These are phyloP conservation scores for Hondaea fermentalgiana DNA, from an alignment of 108 stramenopile species.

Conservation along the genomic window DNA sequence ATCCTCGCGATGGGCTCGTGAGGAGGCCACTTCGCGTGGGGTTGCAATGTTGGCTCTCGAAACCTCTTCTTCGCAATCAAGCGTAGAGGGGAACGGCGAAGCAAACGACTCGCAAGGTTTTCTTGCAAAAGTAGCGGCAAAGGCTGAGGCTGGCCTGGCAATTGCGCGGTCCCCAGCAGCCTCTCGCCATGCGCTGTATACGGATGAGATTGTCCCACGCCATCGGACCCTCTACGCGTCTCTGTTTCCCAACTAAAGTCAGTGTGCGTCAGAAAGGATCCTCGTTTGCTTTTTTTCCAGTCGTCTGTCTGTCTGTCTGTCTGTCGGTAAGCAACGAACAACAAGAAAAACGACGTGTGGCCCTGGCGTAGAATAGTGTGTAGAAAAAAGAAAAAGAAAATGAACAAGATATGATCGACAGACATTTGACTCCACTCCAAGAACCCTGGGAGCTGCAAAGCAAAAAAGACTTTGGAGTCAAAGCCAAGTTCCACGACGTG, in stretches of 20 bases:
- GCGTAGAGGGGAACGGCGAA: not conserved
- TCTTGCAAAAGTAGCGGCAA: not conserved
- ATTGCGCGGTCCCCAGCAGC: not conserved
- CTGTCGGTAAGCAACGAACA: too few species aligned
- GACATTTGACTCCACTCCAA: too few species aligned
- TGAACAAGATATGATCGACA: too few species aligned
- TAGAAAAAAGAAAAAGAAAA: too few species aligned
- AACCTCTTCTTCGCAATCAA: not conserved
- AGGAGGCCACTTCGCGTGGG: not conserved
- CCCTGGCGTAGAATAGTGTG: too few species aligned
- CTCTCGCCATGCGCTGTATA: not conserved
- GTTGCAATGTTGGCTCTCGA: not conserved
- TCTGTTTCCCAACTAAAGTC: not conserved
- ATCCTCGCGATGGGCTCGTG: not conserved
- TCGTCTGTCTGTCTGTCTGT: too few species aligned
- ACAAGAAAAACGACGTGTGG: too few species aligned
- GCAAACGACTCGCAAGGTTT: not conserved
- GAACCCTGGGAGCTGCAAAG: too few species aligned
- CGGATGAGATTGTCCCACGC: not conserved
- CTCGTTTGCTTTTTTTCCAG: too few species aligned
- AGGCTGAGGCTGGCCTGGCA: not conserved
- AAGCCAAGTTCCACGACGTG: too few species aligned
- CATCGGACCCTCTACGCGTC: not conserved
- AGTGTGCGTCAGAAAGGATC: not conserved
- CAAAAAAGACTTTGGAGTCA: too few species aligned